These are phyloP conservation scores for Gymnopilus junonius DNA, from an alignment of 768 basidiomycete genomes.

Conservation along the genomic window DNA sequence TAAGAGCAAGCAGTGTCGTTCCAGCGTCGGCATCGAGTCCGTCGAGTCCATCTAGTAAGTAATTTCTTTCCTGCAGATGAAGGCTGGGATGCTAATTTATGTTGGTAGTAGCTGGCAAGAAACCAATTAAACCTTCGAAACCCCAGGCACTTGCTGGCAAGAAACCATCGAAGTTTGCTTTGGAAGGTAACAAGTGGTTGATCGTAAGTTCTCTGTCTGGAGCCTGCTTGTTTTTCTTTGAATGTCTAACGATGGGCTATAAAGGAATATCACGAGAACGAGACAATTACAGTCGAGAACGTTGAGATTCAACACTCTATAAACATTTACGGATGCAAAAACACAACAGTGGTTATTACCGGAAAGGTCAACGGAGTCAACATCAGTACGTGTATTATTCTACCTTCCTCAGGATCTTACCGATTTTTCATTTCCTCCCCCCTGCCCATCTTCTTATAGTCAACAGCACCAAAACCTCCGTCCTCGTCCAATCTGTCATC, in stretches of 20 bases:
- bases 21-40: conserved; percentile 40
- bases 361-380: conserved; percentile 97
- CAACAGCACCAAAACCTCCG: conserved; percentile 84
- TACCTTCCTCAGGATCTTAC: neutral
- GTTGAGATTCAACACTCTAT: conserved; percentile 82
- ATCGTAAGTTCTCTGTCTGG: conserved; percentile 61
- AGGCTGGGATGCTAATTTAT: neutral
- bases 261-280: conserved; percentile 93
- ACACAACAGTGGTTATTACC: conserved; percentile 77
- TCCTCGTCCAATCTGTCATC: conserved; percentile 93
- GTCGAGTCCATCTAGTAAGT: conserved; percentile 31
- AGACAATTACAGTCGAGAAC: conserved; percentile 75
- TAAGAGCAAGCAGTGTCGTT: conserved; percentile 67
- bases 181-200: conserved; percentile 94
- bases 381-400: conserved; percentile 57
- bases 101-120: conserved; percentile 49
- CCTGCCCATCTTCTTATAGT: conserved; percentile 49
- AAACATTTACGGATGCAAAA: conserved; percentile 91
- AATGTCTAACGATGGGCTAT: conserved; percentile 3
- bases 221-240: neutral
- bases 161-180: conserved; percentile 86
- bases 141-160: conserved; percentile 84
- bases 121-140: conserved; percentile 82
- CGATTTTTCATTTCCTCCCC: neutral
- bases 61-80: neutral